Evolutionary conservation across 148 eudicot genomes (phyloP).

Genomic region (Spergularia marina): DNA sequence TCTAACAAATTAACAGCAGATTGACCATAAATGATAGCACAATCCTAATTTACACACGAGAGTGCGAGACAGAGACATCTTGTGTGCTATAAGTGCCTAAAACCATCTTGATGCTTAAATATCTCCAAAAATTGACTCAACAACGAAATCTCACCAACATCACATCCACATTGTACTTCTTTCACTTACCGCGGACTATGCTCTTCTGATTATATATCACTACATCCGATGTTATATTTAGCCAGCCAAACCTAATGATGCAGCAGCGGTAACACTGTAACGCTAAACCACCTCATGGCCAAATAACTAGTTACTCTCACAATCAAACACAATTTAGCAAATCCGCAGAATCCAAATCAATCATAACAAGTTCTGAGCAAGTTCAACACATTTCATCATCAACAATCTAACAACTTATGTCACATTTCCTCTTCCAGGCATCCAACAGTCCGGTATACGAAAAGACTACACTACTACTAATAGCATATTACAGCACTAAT

Average conservation of each 20-base stretch:
- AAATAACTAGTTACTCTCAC: not conserved
- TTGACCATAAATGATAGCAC: not conserved
- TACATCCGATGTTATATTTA: not conserved
- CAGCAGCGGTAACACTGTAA: not conserved
- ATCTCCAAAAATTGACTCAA: not conserved
- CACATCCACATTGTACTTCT: not conserved
- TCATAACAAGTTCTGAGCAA: not conserved
- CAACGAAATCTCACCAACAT: too few relatives aligned
- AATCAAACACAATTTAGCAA: not conserved
- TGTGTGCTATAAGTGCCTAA: not conserved
- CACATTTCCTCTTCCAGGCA: not conserved
- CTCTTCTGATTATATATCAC: not conserved
- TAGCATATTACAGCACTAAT: not conserved
- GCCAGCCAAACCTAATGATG: not conserved
- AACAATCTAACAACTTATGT: not conserved
- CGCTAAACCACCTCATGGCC: not conserved
- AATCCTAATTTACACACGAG: not conserved
- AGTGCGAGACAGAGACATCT: not conserved
- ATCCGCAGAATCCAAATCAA: not conserved
- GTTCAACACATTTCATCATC: not conserved
- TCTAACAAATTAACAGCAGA: not conserved
- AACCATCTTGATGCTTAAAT: not conserved
- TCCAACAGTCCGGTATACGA: not conserved
- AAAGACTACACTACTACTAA: not conserved
- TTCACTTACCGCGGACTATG: not conserved